phyloP scores from a whole-genome alignment of 129 eudicot genomes.

The Artemisia argyi region DNA sequence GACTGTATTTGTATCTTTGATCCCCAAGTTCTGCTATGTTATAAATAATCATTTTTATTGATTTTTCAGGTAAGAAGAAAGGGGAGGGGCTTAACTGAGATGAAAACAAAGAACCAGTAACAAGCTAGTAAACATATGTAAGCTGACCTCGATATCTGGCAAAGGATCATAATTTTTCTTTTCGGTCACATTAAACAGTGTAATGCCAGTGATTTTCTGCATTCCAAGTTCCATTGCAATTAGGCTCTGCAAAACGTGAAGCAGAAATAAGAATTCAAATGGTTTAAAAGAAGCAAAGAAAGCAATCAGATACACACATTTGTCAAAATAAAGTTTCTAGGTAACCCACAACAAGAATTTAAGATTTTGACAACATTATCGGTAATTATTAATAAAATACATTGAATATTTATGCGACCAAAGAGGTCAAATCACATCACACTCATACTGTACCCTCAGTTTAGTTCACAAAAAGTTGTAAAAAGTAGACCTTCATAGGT shows the following conservation, averaged over 20 bases:
- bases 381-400: neutral
- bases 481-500: neutral
- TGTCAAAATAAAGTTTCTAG: neutral
- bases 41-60: too few relatives aligned
- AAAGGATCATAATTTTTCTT: conserved; percentile 73
- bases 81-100: too few relatives aligned
- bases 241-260: conserved; percentile 63
- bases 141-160: conserved; percentile 73
- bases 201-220: conserved; percentile 87
- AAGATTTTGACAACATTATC: neutral
- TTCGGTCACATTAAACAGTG: conserved; percentile 64
- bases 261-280: neutral
- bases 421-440: neutral
- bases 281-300: neutral
- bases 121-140: too few relatives aligned
- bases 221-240: conserved; percentile 84
- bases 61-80: too few relatives aligned
- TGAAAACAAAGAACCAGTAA: too few relatives aligned
- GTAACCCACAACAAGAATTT: neutral
- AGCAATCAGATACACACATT: neutral
- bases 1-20: too few relatives aligned
- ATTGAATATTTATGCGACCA: neutral
- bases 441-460: neutral
- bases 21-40: too few relatives aligned
- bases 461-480: neutral